phyloP scores from a whole-genome alignment of 139 green algal genomes.

The Micromonas pusilla region DNA sequence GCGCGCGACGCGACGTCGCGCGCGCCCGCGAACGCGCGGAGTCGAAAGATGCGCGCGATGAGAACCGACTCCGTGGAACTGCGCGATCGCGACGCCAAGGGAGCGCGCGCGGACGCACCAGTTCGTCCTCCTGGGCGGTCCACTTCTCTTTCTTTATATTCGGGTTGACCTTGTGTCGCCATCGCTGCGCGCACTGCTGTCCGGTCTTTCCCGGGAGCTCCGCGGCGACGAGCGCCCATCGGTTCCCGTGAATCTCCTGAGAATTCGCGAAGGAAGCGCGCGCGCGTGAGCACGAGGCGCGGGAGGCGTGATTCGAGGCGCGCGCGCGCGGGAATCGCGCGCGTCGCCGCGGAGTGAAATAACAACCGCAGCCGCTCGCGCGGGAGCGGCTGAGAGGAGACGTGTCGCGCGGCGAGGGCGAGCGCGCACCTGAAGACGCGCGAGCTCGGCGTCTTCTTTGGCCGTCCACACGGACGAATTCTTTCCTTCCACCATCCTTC shows the following conservation, averaged over 20 bases:
- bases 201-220: slow-evolving; percentile 67
- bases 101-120: neutral
- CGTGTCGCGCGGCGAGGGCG: neutral
- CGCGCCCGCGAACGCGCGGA: neutral
- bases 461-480: neutral
- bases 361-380: too few species aligned
- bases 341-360: too few species aligned
- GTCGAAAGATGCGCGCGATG: neutral
- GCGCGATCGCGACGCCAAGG: too few species aligned
- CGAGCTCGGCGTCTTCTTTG: neutral
- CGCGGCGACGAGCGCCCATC: slow-evolving; percentile 65
- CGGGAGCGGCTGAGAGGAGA: too few species aligned
- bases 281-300: too few species aligned
- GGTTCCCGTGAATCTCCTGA: slow-evolving; percentile 53
- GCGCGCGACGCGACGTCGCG: neutral
- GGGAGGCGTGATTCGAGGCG: too few species aligned
- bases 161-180: slow-evolving; percentile 83
- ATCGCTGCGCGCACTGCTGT: slow-evolving; percentile 80
- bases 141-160: slow-evolving; percentile 72
- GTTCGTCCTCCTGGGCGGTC: slow-evolving; percentile 58
- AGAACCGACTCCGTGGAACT: too few species aligned
- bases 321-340: too few species aligned
- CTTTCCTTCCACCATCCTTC: neutral
- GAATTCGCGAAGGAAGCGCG: too few species aligned
- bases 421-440: neutral